Percentiles rank a stretch among this genome's conserved stretches.
phyloP scores from a whole-genome alignment of 192 early-diverging fungal genomes.

The Coemansia sp. region DNA sequence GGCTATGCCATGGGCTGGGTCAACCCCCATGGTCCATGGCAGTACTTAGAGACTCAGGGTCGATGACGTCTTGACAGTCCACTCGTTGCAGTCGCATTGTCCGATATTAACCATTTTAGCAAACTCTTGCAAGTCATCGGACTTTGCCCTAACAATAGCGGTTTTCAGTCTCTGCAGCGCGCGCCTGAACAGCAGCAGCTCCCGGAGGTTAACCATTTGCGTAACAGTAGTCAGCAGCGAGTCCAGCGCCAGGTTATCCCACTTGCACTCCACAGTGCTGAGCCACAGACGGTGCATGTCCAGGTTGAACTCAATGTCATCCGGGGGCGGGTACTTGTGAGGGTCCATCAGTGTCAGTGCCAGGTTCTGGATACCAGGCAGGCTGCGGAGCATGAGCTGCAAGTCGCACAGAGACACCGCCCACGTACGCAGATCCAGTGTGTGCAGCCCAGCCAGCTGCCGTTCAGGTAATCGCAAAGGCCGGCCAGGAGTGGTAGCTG shows the following conservation, averaged over 20 bases:
- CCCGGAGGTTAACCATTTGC: conserved; percentile 18
- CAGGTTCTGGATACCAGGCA: conserved; percentile 11
- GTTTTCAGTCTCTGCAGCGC: conserved; percentile 5
- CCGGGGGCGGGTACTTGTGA: background rate
- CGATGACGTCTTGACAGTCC: background rate
- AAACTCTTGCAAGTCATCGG: conserved; percentile 14
- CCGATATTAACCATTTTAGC: conserved; percentile 8
- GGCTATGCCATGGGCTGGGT: too few species aligned
- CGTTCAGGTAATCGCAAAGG: background rate
- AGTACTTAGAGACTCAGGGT: background rate
- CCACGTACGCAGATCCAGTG: conserved; percentile 17
- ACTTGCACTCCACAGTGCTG: background rate
- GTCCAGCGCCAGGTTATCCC: conserved; percentile 4
- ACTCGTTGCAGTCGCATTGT: conserved; percentile 12
- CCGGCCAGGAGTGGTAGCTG: background rate
- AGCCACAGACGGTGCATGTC: conserved; percentile 18
- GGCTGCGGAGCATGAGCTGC: conserved; percentile 6
- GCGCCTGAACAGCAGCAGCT: conserved; percentile 18
- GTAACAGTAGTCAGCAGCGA: conserved; percentile 4
- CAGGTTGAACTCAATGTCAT: conserved; percentile 14
- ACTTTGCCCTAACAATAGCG: background rate
- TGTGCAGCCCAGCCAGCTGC: background rate
- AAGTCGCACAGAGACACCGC: conserved; percentile 5
- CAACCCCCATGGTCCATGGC: background rate
- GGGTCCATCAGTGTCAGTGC: conserved; percentile 6